Evolutionary conservation across 331 rosid genomes (phyloP).

Genomic region (Erythrophleum ivorense): DNA sequence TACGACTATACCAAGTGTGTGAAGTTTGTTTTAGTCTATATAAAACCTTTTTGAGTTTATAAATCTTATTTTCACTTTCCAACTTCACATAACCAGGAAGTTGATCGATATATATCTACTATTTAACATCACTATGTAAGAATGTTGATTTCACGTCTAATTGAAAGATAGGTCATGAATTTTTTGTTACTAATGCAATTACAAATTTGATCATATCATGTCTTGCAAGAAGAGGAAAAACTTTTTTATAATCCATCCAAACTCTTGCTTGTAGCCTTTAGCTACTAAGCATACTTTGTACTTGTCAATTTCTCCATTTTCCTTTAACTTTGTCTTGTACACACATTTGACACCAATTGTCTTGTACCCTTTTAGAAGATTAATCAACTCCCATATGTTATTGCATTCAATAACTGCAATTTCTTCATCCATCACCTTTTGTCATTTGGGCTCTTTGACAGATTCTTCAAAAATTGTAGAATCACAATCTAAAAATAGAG

Average conservation of each 20-base stretch:
- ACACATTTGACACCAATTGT: no score
- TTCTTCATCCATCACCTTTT: not conserved
- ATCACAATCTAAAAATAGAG: no score
- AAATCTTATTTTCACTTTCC: not conserved
- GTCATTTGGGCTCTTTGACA: not conserved
- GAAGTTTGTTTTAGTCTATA: not conserved
- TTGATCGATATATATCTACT: conserved; percentile 5
- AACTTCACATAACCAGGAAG: not conserved
- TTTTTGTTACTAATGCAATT: not conserved
- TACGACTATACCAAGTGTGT: not conserved
- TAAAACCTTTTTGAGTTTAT: not conserved
- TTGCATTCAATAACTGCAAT: not conserved
- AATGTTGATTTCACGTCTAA: not conserved
- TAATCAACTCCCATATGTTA: not conserved
- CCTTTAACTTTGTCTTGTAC: not conserved
- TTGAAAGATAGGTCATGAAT: not conserved
- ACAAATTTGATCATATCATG: no score
- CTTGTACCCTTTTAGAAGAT: not conserved
- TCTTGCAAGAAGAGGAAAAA: no score
- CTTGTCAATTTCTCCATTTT: conserved; percentile 14
- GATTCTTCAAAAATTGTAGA: not conserved
- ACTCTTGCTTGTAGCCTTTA: no score
- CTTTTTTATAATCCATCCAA: no score
- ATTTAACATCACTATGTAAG: not conserved
- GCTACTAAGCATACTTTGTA: conserved; percentile 2